These are phyloP conservation scores for Melanogaster broomeanus DNA, from an alignment of 768 basidiomycete species.

Conservation along the genomic window DNA sequence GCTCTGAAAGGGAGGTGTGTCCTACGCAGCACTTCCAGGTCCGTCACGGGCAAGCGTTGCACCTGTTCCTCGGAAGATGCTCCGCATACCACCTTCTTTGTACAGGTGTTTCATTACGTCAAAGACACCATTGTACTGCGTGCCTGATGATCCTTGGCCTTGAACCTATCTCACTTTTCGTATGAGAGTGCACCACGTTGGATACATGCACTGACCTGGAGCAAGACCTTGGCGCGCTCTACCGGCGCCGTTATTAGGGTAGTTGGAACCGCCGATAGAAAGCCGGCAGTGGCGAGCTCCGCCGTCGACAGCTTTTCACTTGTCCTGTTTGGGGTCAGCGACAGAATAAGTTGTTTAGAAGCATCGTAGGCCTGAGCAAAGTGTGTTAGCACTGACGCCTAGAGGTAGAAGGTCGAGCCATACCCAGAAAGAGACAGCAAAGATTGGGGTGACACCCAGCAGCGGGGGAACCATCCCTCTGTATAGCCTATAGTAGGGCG, in stretches of 20 bases:
- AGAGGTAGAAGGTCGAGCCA: slow-evolving; percentile 14
- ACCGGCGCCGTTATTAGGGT: slow-evolving; percentile 94
- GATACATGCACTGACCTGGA: slow-evolving; percentile 60
- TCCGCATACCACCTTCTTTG: slow-evolving; percentile 87
- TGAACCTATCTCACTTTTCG: slow-evolving; percentile 59
- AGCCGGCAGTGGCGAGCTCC: slow-evolving; percentile 92
- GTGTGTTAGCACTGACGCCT: slow-evolving; percentile 7
- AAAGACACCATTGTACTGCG: slow-evolving; percentile 84
- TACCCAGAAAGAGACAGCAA: slow-evolving; percentile 98
- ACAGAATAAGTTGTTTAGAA: slow-evolving; percentile 83
- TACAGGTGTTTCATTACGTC: slow-evolving; percentile 92
- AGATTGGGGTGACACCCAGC: slow-evolving; percentile 95
- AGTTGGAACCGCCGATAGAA: slow-evolving; percentile 90
- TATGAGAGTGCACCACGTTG: neutral
- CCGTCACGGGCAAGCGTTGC: slow-evolving; percentile 97
- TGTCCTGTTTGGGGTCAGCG: slow-evolving; percentile 76
- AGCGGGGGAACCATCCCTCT: slow-evolving; percentile 93
- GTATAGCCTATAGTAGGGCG: slow-evolving; percentile 60
- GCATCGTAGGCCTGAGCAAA: slow-evolving; percentile 75
- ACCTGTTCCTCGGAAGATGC: slow-evolving; percentile 88
- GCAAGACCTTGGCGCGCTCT: slow-evolving; percentile 92
- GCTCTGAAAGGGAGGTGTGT: slow-evolving; percentile 12
- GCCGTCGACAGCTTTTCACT: slow-evolving; percentile 60
- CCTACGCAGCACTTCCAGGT: slow-evolving; percentile 94
- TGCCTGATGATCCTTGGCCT: slow-evolving; percentile 76